Evolutionary conservation across 116 monocot genomes (phyloP).

Genomic region (Dioscorea cayenensis): DNA sequence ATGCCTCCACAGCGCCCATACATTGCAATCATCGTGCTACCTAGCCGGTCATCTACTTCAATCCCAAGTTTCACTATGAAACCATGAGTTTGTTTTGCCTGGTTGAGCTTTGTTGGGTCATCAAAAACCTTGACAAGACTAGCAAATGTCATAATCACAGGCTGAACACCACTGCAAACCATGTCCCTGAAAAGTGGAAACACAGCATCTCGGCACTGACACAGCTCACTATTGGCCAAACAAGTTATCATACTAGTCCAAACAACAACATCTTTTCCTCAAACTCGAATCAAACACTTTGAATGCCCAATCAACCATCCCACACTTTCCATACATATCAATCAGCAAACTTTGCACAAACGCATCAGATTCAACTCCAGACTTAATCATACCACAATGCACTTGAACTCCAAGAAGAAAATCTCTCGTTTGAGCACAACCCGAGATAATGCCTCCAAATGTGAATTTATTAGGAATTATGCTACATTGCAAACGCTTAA

Average conservation of each 20-base stretch:
- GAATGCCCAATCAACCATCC: conserved; percentile 26
- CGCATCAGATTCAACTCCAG: conserved; percentile 26
- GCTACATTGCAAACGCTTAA: conserved; percentile 10
- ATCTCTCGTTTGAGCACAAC: conserved; percentile 32
- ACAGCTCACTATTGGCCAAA: conserved; percentile 22
- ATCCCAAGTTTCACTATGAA: conserved; percentile 43
- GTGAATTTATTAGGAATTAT: conserved; percentile 24
- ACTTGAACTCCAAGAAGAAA: conserved; percentile 29
- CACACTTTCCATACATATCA: conserved; percentile 56
- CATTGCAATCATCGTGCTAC: conserved; percentile 42
- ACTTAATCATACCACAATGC: conserved; percentile 34
- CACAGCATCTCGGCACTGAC: conserved; percentile 1
- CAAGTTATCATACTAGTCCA: conserved; percentile 59
- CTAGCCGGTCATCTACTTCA: conserved; percentile 33
- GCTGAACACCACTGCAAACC: conserved; percentile 31
- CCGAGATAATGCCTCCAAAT: conserved; percentile 35
- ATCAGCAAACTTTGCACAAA: conserved; percentile 35
- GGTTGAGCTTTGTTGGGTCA: conserved; percentile 23
- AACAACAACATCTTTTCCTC: conserved; percentile 28
- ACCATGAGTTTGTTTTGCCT: conserved; percentile 51
- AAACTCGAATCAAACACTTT: conserved; percentile 24
- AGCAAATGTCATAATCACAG: conserved; percentile 37
- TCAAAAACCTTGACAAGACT: conserved; percentile 52
- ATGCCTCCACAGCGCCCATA: conserved; percentile 54
- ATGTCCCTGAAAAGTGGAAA: conserved; percentile 48